Evolutionary conservation across 2,329 filamentous ascomycete genomes (phyloP).

Genomic region (Calonectria fujianensis): DNA sequence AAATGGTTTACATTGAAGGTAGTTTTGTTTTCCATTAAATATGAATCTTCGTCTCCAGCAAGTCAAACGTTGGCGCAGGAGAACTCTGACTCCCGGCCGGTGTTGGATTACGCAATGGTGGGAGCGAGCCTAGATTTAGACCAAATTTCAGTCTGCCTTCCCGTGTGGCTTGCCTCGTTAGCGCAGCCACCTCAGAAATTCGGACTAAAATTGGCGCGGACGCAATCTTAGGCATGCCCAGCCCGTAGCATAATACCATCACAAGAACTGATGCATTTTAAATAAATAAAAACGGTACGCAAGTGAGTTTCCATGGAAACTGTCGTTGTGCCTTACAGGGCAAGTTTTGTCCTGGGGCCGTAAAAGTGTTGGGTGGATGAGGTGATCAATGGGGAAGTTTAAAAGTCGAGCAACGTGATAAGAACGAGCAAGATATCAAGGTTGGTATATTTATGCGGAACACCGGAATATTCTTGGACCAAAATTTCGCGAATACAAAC

Average conservation of each 20-base stretch:
- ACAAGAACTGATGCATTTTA: not conserved
- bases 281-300: not conserved
- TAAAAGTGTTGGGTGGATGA: not conserved
- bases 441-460: not conserved
- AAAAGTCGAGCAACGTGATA: not conserved
- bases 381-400: not conserved
- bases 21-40: not conserved
- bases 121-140: not conserved
- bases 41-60: not conserved
- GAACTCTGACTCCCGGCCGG: not conserved
- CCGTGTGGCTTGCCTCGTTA: not conserved
- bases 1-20: not conserved
- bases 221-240: not conserved
- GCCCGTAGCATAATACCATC: not conserved
- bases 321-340: not conserved
- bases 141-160: not conserved
- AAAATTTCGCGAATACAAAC: not conserved
- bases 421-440: not conserved
- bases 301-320: not conserved
- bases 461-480: not conserved
- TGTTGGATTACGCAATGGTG: not conserved
- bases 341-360: not conserved
- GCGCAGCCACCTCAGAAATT: not conserved
- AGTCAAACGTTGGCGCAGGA: not conserved
- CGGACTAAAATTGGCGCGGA: not conserved